phyloP scores from a whole-genome alignment of 768 basidiomycete genomes.

The Leccinellum luteum region DNA sequence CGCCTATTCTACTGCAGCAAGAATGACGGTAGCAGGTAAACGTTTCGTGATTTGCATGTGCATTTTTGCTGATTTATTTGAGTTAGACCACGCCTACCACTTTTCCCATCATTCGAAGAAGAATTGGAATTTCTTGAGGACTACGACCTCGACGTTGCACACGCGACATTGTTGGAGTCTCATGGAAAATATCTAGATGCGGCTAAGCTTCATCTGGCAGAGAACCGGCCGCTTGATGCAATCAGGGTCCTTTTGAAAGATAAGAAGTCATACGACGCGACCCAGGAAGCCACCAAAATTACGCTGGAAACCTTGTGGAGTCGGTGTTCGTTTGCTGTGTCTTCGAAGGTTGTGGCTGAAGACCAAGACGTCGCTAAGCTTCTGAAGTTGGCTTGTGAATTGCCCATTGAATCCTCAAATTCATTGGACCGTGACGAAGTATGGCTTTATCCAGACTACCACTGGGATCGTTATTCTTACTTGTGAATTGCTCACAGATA shows the following conservation, averaged over 20 bases:
- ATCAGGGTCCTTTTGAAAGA: slow-evolving; percentile 44
- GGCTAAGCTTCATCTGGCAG: slow-evolving; percentile 47
- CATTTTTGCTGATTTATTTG: neutral
- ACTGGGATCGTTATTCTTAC: neutral
- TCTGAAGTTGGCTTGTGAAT: slow-evolving; percentile 22
- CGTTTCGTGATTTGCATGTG: neutral
- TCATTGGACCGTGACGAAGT: slow-evolving; percentile 12
- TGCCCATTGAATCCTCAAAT: slow-evolving; percentile 12
- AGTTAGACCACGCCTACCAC: slow-evolving; percentile 42
- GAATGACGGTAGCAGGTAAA: slow-evolving; percentile 19
- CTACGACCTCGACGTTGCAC: slow-evolving; percentile 49
- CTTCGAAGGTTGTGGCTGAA: neutral
- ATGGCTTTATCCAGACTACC: neutral
- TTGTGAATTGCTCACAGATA: slow-evolving; percentile 6
- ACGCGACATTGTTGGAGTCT: slow-evolving; percentile 41
- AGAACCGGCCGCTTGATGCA: slow-evolving; percentile 48
- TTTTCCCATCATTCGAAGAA: slow-evolving; percentile 54
- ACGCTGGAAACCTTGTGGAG: slow-evolving; percentile 48
- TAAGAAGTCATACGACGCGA: slow-evolving; percentile 22
- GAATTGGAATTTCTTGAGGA: slow-evolving; percentile 56
- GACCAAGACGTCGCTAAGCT: slow-evolving; percentile 16
- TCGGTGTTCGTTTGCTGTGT: slow-evolving; percentile 39
- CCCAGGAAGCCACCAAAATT: slow-evolving; percentile 35
- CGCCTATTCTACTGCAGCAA: slow-evolving; percentile 44
- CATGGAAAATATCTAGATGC: slow-evolving; percentile 47